phyloP scores from a whole-genome alignment of 2,329 filamentous ascomycete genomes.

The Dactylellina sp. region DNA sequence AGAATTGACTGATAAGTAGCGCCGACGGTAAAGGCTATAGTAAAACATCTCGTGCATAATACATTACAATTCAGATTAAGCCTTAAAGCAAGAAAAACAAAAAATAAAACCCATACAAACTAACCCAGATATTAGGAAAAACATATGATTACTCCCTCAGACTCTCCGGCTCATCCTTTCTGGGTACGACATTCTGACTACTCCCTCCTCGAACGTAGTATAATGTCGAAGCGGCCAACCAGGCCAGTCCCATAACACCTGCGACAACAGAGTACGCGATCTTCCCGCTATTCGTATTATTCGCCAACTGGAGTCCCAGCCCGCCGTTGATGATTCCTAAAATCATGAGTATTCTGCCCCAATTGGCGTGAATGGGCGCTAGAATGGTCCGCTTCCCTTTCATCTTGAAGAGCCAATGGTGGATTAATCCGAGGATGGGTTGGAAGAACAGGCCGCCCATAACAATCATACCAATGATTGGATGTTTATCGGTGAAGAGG shows the following conservation, averaged over 20 bases:
- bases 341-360: slow-evolving; percentile 71
- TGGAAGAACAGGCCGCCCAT: slow-evolving; percentile 70
- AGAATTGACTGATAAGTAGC: neutral
- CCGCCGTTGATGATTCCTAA: slow-evolving; percentile 75
- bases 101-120: slow-evolving; percentile 10
- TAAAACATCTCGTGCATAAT: neutral
- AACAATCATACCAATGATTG: slow-evolving; percentile 70
- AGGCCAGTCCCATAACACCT: slow-evolving; percentile 64
- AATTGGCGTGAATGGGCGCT: slow-evolving; percentile 73
- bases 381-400: slow-evolving; percentile 67
- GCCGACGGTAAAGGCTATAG: neutral
- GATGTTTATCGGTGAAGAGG: slow-evolving; percentile 69
- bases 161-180: slow-evolving; percentile 12
- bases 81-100: slow-evolving; percentile 1
- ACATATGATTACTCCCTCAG: slow-evolving; percentile 1
- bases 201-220: slow-evolving; percentile 42
- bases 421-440: slow-evolving; percentile 70
- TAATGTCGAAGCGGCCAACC: slow-evolving; percentile 26
- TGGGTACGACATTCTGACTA: neutral
- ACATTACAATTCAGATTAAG: neutral
- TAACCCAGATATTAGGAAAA: neutral
- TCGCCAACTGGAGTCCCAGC: slow-evolving; percentile 70
- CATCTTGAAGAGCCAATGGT: slow-evolving; percentile 70
- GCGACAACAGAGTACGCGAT: slow-evolving; percentile 71
- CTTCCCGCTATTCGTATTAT: slow-evolving; percentile 64